These are phyloP conservation scores for Gossypium longicalyx DNA, from an alignment of 345 rosid species.

Conservation along the genomic window DNA sequence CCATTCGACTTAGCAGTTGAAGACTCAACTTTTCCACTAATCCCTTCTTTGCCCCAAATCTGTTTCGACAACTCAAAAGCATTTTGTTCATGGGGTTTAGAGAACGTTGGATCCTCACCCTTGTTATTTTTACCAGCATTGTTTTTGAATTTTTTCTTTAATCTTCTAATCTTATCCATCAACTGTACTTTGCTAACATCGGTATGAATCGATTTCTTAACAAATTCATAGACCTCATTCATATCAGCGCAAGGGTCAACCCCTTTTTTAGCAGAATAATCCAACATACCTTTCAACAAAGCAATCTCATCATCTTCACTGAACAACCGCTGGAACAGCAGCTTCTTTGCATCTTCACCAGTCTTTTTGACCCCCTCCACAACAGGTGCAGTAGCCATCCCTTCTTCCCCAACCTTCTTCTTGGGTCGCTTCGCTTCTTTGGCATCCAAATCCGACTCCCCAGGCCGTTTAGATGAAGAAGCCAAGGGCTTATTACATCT, in stretches of 20 bases:
- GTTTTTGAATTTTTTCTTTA: background rate
- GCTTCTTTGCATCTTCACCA: background rate
- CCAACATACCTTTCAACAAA: background rate
- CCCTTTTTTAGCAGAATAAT: background rate
- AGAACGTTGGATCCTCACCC: background rate
- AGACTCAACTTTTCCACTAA: background rate
- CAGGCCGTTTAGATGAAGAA: background rate
- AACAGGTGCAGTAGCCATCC: background rate
- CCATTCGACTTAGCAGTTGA: background rate
- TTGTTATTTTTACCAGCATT: background rate
- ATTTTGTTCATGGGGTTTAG: background rate
- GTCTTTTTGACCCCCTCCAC: background rate
- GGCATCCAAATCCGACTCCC: background rate
- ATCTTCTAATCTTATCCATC: background rate
- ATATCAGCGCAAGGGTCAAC: background rate
- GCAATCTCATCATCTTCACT: constrained; percentile 6
- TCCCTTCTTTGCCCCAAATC: constrained; percentile 1
- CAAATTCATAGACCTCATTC: background rate
- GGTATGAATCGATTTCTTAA: background rate
- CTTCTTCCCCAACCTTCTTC: background rate
- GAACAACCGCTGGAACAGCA: background rate
- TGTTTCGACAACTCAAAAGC: background rate
- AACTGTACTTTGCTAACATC: background rate
- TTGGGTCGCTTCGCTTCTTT: background rate
- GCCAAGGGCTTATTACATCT: background rate